These are phyloP conservation scores for Leccinum subgranulosum DNA, from an alignment of 768 basidiomycete genomes.

Conservation along the genomic window DNA sequence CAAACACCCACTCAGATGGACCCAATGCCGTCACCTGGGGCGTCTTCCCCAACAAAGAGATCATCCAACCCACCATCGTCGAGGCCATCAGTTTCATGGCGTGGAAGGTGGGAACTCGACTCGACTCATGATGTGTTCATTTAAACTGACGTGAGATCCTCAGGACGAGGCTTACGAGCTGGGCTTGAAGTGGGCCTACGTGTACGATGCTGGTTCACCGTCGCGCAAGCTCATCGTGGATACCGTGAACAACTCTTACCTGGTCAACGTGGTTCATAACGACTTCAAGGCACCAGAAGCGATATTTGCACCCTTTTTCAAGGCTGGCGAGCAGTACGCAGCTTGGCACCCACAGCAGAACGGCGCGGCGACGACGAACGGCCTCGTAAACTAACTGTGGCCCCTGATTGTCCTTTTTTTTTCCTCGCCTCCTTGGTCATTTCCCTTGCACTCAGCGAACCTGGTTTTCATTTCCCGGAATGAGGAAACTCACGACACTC, in stretches of 20 bases:
- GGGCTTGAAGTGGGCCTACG: slow-evolving; percentile 84
- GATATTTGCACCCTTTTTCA: slow-evolving; percentile 86
- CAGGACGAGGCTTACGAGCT: slow-evolving; percentile 95
- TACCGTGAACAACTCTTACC: slow-evolving; percentile 76
- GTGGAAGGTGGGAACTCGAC: slow-evolving; percentile 69
- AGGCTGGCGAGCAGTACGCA: slow-evolving; percentile 63
- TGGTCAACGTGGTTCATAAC: slow-evolving; percentile 97
- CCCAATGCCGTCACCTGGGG: slow-evolving; percentile 99
- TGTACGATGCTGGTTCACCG: slow-evolving; percentile 76
- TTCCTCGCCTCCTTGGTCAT: not conserved
- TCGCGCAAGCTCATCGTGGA: slow-evolving; percentile 73
- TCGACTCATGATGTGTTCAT: not conserved
- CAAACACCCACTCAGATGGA: slow-evolving; percentile 92
- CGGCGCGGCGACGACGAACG: slow-evolving; percentile 37
- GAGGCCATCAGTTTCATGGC: slow-evolving; percentile 98
- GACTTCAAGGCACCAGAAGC: slow-evolving; percentile 83
- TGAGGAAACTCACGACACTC: slow-evolving; percentile 32
- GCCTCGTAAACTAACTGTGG: slow-evolving; percentile 27
- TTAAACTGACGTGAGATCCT: slow-evolving; percentile 1
- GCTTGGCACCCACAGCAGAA: slow-evolving; percentile 34
- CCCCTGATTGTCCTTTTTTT: not conserved
- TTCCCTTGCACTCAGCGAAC: slow-evolving; percentile 1
- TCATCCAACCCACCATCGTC: slow-evolving; percentile 93
- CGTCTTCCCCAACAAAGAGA: slow-evolving; percentile 96
- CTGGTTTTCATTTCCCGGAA: not conserved